phyloP scores from a whole-genome alignment of 495 filamentous ascomycete genomes.

The Hyaloscypha finlandica region DNA sequence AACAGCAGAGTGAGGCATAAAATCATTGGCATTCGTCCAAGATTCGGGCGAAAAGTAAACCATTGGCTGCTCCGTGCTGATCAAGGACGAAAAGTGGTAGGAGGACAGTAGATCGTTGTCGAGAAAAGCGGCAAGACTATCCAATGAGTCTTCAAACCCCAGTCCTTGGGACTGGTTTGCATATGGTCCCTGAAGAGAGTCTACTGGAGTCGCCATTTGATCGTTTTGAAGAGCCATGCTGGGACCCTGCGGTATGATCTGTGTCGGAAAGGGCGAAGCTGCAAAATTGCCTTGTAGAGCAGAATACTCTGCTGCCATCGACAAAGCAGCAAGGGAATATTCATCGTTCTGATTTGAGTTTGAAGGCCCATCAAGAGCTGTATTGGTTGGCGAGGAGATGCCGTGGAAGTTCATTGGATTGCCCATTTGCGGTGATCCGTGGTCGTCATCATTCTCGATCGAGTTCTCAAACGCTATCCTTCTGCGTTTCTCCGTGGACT shows the following conservation, averaged over 20 bases:
- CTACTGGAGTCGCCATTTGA: neutral
- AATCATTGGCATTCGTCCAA: neutral
- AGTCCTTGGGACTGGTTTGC: neutral
- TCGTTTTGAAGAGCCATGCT: neutral
- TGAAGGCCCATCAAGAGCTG: neutral
- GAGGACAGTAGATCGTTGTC: slow-evolving; percentile 3
- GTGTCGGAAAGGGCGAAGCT: neutral
- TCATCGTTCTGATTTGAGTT: neutral
- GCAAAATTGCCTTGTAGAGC: neutral
- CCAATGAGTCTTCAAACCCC: neutral
- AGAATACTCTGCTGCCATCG: slow-evolving; percentile 1
- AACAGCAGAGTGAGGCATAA: slow-evolving; percentile 1
- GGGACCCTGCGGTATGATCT: neutral
- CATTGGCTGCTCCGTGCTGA: slow-evolving; percentile 5
- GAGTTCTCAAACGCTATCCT: neutral
- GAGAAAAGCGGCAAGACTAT: slow-evolving; percentile 5
- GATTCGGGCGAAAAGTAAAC: slow-evolving; percentile 3
- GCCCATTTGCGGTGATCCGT: neutral
- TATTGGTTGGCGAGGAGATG: neutral
- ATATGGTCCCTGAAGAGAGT: neutral
- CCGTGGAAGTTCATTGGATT: neutral
- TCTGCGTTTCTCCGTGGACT: neutral
- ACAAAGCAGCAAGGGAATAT: slow-evolving; percentile 1
- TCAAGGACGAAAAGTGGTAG: neutral
- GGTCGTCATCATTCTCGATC: neutral